Evolutionary conservation across 352 stramenopile genomes (phyloP).

Genomic region (Phytophthora fragariaefolia): DNA sequence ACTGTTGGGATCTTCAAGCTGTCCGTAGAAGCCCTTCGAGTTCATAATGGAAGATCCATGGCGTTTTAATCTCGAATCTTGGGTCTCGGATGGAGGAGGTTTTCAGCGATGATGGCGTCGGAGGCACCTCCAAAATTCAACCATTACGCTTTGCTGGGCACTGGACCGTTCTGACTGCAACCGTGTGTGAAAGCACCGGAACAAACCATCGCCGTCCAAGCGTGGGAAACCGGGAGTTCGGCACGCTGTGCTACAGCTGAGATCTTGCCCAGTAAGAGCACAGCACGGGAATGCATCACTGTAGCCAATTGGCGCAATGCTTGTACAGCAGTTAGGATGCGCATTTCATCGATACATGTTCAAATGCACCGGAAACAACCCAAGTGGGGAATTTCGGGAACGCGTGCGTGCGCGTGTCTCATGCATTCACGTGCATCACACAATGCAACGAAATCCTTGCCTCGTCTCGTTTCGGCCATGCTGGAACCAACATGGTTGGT

Average conservation of each 20-base stretch:
- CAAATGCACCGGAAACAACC: not conserved
- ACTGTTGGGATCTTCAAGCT: not conserved
- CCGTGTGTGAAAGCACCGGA: not conserved
- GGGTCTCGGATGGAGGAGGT: too few species aligned
- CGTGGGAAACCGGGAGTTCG: not conserved
- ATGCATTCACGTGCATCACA: not conserved
- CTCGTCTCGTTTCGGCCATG: conserved; percentile 1
- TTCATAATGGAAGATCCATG: too few species aligned
- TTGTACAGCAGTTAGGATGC: too few species aligned
- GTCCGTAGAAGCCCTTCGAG: too few species aligned
- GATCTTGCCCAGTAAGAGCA: too few species aligned
- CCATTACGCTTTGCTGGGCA: not conserved
- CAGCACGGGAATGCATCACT: too few species aligned
- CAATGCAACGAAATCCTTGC: conserved; percentile 3
- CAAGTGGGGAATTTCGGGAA: not conserved
- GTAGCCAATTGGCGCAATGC: too few species aligned
- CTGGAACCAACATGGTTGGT: not conserved
- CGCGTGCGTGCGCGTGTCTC: not conserved
- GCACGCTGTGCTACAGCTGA: too few species aligned
- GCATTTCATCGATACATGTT: not conserved
- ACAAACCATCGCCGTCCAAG: not conserved
- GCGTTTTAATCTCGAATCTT: not conserved
- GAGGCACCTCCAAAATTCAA: not conserved
- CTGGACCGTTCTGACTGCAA: not conserved
- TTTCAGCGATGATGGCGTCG: not conserved